Base-by-base conservation (phyloP, 768 basidiomycete genomes). In the Naganishia friedmannii region DNA sequence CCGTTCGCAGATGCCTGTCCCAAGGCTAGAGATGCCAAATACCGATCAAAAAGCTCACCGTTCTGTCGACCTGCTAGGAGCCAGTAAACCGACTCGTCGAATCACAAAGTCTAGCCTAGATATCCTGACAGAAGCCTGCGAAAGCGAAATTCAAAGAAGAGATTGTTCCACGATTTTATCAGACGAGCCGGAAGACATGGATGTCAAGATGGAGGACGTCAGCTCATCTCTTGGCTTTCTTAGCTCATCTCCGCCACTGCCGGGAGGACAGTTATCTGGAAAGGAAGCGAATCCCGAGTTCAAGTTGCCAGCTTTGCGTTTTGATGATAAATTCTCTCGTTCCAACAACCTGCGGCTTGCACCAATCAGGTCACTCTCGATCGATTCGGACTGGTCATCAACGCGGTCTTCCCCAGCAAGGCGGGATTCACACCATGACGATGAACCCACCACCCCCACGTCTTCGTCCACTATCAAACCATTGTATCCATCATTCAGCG, bases 271-370 rank as follows among this genome's bases (percentile, higher is more conserved):
- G 19, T 53, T 77, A 9, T 66, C 74, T 46, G 75, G 74, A 34
- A 73, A 68, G 7, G 71, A 75, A 26, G 73, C 71, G 55, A 71
- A 76, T 66, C 72, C 76, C 28, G 53, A 56, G n/a, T 72, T 76
- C 66, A 78, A 74, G 57, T 72, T 80, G 12, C 78, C 79, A 28
- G 75, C 76, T 0, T 76, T 80, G 34, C 60, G 60, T 17, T 37
- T 63, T 26, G 37, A 19, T 26, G 28, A 63, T 21, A 63, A 45
- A 26, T n/a, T n/a, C 15, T 45, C 32, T 12, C n/a, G 15, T 28
- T 26, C 31, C 29, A 42, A 63, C 28, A 42, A 63, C 42, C 37
- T 63, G 23, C 37, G 60, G 1, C 39, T 63, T 15, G 39, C 60
- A 37, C 60, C 60, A 1, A 37, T 63, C 8, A n/a, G 39, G 21